Evolutionary conservation across 2,329 filamentous ascomycete species (phyloP).

Genomic region (Furcasterigmium sp.): DNA sequence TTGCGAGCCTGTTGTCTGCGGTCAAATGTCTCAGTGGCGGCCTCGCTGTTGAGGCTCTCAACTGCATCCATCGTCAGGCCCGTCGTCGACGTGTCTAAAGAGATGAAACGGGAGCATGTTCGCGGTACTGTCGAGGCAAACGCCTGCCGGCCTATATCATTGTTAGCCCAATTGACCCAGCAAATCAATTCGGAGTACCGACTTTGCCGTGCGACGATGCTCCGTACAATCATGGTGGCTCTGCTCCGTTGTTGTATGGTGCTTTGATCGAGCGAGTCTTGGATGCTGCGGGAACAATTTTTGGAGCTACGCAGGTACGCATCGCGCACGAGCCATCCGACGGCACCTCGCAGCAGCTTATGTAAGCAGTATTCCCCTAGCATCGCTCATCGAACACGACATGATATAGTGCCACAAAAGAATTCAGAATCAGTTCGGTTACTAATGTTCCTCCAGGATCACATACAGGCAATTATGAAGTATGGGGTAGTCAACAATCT

Average conservation of each 20-base stretch:
- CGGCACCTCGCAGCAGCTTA: background rate
- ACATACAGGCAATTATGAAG: constrained; percentile 10
- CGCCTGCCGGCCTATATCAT: constrained; percentile 44
- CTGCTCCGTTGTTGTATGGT: constrained; percentile 36
- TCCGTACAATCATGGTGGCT: constrained; percentile 51
- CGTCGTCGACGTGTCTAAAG: constrained; percentile 22
- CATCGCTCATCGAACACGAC: background rate
- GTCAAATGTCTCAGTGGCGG: constrained; percentile 26
- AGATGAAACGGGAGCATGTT: constrained; percentile 33
- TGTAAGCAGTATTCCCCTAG: constrained; percentile 4
- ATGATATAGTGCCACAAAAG: background rate
- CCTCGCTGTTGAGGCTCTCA: constrained; percentile 11
- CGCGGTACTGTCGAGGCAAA: constrained; percentile 38
- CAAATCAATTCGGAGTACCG: constrained; percentile 17
- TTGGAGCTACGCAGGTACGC: constrained; percentile 8
- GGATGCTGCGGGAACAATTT: constrained; percentile 11
- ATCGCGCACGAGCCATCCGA: constrained; percentile 5
- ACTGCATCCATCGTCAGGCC: constrained; percentile 16
- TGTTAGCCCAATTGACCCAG: constrained; percentile 14
- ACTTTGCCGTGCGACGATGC: constrained; percentile 50
- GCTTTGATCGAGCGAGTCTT: constrained; percentile 15
- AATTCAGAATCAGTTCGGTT: too few species aligned
- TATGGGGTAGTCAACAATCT: constrained; percentile 12
- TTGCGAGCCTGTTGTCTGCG: constrained; percentile 2
- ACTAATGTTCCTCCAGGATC: too few species aligned